A percentile compares a stretch with the other conserved stretches of the same genome.
These are phyloP conservation scores for Staphylotrichum longicolle DNA, from an alignment of 495 filamentous ascomycete genomes.

Conservation along the genomic window DNA sequence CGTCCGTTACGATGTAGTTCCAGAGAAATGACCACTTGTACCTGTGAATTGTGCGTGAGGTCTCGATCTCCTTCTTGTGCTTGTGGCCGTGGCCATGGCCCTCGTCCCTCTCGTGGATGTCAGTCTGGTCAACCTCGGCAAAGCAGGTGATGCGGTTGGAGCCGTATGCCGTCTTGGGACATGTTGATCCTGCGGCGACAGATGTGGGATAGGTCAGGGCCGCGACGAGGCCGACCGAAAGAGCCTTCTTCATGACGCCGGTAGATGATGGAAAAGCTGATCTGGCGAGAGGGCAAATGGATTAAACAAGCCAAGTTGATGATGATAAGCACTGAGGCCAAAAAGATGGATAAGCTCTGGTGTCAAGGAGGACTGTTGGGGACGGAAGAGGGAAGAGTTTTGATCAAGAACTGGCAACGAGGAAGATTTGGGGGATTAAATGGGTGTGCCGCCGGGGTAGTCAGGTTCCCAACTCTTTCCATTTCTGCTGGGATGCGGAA, in stretches of 20 bases:
- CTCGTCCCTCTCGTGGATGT: neutral
- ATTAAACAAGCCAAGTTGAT: constrained; percentile 3
- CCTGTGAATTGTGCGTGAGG: neutral
- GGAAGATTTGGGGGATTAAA: constrained; percentile 6
- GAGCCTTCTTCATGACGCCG: constrained; percentile 11
- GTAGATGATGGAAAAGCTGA: neutral
- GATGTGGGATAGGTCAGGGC: neutral
- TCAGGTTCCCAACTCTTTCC: constrained; percentile 1
- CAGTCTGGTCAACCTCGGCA: neutral
- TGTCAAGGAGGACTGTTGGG: neutral
- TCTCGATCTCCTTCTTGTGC: neutral
- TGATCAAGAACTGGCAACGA: neutral
- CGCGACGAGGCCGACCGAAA: constrained; percentile 16
- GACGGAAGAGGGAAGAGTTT: neutral
- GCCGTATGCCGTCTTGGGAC: constrained; percentile 4
- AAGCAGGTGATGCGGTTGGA: constrained; percentile 16
- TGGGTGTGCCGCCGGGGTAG: neutral
- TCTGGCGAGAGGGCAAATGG: neutral
- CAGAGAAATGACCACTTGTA: constrained; percentile 17
- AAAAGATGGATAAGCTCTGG: constrained; percentile 11
- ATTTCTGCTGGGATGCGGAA: neutral
- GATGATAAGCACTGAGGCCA: neutral
- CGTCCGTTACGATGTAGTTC: constrained; percentile 17
- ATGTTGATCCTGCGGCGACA: constrained; percentile 3
- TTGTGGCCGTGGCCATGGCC: neutral